These are phyloP conservation scores for Saccharomycopsis schoenii DNA, from an alignment of 805 yeast species.

Conservation along the genomic window DNA sequence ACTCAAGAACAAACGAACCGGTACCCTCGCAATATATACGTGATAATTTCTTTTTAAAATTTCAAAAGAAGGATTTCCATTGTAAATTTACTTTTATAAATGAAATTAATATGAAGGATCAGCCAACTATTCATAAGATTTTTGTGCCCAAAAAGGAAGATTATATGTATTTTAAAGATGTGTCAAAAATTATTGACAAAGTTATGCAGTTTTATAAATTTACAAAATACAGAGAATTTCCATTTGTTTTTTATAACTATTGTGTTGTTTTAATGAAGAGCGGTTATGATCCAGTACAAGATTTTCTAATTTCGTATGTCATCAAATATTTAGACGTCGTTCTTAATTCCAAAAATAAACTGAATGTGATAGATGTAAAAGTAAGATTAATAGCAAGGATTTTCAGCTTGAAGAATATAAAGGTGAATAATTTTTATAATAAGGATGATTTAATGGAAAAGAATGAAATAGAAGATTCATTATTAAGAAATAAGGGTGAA, in stretches of 20 bases:
- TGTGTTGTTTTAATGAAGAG: conserved; percentile 15
- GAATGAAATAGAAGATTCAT: neutral
- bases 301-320: conserved; percentile 12
- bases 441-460: conserved; percentile 5
- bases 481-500: neutral
- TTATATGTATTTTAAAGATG: conserved; percentile 7
- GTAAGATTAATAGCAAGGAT: conserved; percentile 15
- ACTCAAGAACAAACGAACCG: conserved; percentile 2
- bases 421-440: conserved; percentile 1
- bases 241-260: conserved; percentile 11
- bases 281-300: conserved; percentile 16
- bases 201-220: conserved; percentile 2
- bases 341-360: neutral
- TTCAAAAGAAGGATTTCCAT: conserved; percentile 14
- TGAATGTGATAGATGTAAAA: conserved; percentile 3
- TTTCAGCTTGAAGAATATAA: conserved; percentile 13
- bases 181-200: conserved; percentile 4
- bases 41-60: conserved; percentile 9
- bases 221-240: conserved; percentile 11
- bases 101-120: neutral
- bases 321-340: conserved; percentile 4
- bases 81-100: conserved; percentile 14
- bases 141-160: conserved; percentile 12
- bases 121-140: neutral
- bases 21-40: neutral